Base-by-base conservation (phyloP, 345 rosid genomes). In the Gossypium ekmanianum region DNA sequence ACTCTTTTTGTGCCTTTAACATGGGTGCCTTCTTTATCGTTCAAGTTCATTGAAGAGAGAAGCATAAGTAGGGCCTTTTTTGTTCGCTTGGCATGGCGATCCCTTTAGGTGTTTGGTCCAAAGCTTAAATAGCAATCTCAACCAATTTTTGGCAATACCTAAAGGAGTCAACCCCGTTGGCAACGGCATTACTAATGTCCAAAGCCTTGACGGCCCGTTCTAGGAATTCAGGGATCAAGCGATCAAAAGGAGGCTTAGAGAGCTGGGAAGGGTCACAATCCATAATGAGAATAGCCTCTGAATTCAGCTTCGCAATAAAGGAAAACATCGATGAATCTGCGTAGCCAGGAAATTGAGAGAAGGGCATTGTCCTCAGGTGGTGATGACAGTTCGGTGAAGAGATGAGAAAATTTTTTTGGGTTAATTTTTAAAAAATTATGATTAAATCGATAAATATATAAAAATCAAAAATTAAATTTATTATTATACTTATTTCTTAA, bases 271-370 rank as follows among this genome's bases (percentile, higher is more conserved):
- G 88, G 75, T 94, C 96, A 18, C 88, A 89, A 11, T 92, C 94
- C 89, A 85, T 81, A 75, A 92, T 58, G 2, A 92, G 72, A 51
- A 91, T 75, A 11, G 95, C 98, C 84, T 94, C 90, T n/a, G 87
- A 92, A 94, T 75, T 94, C 98, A 2, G 98, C 98, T 61, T 94
- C 98, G 55, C 96, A 94, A 79, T 97, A 94, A 77, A 94, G 85
- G 78, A 90, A 91, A 20, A 86, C 91, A 67, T 92, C 94, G 73
- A 94, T 92, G 47, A 94, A 90, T 74, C 89, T 92, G 17, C 97
- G 87, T 7, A 92, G 85, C 98, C 98, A 94, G 0, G 91, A 76
- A 17, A 92, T 87, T 44, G 98, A 94, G 74, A 91, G 84, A 29
- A 91, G 72, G 68, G 81, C 20, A 58, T 82, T 54, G 61, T 75